A percentile compares a stretch with the other conserved stretches of the same genome.
phyloP scores from a whole-genome alignment of 2,329 filamentous ascomycete species.

The Botrytis sinoallii region DNA sequence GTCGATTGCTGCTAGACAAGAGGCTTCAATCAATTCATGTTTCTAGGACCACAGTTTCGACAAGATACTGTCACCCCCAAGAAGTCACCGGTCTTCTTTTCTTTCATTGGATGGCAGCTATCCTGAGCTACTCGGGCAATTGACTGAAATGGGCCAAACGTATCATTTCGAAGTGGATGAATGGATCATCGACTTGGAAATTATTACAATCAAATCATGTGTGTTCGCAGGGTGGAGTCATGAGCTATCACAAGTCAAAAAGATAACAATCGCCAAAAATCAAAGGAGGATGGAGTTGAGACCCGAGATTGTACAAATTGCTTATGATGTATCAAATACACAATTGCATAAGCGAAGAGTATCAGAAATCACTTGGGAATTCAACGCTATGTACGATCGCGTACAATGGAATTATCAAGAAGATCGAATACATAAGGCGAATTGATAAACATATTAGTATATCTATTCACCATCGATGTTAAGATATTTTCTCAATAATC shows the following conservation, averaged over 20 bases:
- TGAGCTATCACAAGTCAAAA: conserved; percentile 17
- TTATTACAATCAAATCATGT: conserved; percentile 8
- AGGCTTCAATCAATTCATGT: conserved; percentile 20
- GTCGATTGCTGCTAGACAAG: conserved; percentile 13
- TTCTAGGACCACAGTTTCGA: conserved; percentile 13
- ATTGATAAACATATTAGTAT: not conserved
- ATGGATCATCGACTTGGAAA: conserved; percentile 19
- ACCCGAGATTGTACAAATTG: not conserved
- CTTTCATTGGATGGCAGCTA: conserved; percentile 9
- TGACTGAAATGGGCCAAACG: conserved; percentile 19
- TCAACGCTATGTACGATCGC: conserved; percentile 21
- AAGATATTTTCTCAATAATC: too few species aligned
- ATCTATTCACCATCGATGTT: not conserved
- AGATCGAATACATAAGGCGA: too few species aligned
- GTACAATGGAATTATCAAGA: conserved; percentile 10
- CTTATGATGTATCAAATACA: not conserved
- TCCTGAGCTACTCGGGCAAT: conserved; percentile 23
- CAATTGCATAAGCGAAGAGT: not conserved
- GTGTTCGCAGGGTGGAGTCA: not conserved
- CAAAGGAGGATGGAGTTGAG: conserved; percentile 15
- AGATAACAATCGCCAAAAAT: conserved; percentile 19
- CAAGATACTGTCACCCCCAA: conserved; percentile 17
- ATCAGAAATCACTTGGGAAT: conserved; percentile 18
- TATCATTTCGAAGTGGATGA: conserved; percentile 19
- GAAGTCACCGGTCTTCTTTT: conserved; percentile 22